Percentiles rank a stretch among this genome's conserved stretches.
phyloP scores from a whole-genome alignment of 106 monocot genomes.

The Acanthochlamys bracteata region DNA sequence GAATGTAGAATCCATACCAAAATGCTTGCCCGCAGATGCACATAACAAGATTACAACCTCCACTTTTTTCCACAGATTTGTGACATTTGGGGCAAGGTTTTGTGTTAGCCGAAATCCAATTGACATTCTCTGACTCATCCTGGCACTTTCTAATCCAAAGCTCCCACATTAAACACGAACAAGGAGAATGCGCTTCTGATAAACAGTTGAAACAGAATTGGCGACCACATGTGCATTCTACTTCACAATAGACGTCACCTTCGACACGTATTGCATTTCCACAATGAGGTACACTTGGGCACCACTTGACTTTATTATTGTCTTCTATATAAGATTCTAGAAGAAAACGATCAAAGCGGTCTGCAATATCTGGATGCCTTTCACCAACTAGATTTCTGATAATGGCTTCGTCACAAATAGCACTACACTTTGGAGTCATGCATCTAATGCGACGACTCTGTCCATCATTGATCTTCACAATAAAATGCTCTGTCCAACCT shows the following conservation, averaged over 20 bases:
- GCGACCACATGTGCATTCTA: constrained; percentile 63
- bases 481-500: constrained; percentile 87
- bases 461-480: constrained; percentile 52
- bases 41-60: constrained; percentile 66
- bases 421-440: constrained; percentile 53
- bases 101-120: constrained; percentile 59
- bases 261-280: constrained; percentile 75
- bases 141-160: constrained; percentile 53
- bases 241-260: constrained; percentile 48
- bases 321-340: constrained; percentile 83
- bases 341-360: constrained; percentile 56
- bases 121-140: constrained; percentile 40
- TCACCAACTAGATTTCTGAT: constrained; percentile 31
- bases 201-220: constrained; percentile 80
- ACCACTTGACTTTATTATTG: constrained; percentile 72
- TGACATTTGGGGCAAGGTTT: constrained; percentile 69
- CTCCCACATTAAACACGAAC: constrained; percentile 74
- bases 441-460: constrained; percentile 55
- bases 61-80: constrained; percentile 64
- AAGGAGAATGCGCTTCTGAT: constrained; percentile 67
- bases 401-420: constrained; percentile 54
- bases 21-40: constrained; percentile 71
- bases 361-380: constrained; percentile 35
- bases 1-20: constrained; percentile 40
- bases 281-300: constrained; percentile 75